Evolutionary conservation across 1,284 basidiomycete genomes (phyloP).

Genomic region (Cerrena zonata): DNA sequence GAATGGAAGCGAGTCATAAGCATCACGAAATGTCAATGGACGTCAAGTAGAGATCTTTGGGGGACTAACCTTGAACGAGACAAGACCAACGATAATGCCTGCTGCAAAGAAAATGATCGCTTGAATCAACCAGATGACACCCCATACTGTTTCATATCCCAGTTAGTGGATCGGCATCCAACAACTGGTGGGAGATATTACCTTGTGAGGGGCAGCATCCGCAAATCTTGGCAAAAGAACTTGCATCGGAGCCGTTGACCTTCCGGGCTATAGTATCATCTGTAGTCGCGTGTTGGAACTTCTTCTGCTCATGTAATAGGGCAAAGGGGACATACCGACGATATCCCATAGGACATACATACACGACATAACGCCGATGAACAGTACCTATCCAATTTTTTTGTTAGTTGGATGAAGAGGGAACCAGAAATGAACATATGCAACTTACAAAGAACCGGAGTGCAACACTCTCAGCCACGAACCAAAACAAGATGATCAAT

Average conservation of each 20-base stretch:
- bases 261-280: constrained; percentile 89
- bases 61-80: constrained; percentile 71
- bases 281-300: constrained; percentile 22
- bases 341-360: constrained; percentile 87
- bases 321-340: constrained; percentile 45
- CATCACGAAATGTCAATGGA: neutral
- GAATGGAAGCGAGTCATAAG: neutral
- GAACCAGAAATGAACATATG: neutral
- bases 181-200: constrained; percentile 18
- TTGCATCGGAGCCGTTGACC: constrained; percentile 88
- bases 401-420: neutral
- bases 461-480: constrained; percentile 68
- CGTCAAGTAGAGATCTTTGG: neutral
- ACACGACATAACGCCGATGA: constrained; percentile 93
- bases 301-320: neutral
- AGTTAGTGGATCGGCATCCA: constrained; percentile 1
- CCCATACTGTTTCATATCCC: constrained; percentile 60
- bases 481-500: constrained; percentile 78
- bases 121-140: constrained; percentile 83
- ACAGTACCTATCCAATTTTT: constrained; percentile 59
- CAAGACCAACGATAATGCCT: constrained; percentile 79
- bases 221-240: constrained; percentile 82
- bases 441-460: constrained; percentile 65
- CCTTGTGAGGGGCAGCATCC: constrained; percentile 74
- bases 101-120: constrained; percentile 78